Percentiles rank a stretch among this genome's conserved stretches.
phyloP scores from a whole-genome alignment of 805 yeast genomes.

The Kazachstania kunashirensis region DNA sequence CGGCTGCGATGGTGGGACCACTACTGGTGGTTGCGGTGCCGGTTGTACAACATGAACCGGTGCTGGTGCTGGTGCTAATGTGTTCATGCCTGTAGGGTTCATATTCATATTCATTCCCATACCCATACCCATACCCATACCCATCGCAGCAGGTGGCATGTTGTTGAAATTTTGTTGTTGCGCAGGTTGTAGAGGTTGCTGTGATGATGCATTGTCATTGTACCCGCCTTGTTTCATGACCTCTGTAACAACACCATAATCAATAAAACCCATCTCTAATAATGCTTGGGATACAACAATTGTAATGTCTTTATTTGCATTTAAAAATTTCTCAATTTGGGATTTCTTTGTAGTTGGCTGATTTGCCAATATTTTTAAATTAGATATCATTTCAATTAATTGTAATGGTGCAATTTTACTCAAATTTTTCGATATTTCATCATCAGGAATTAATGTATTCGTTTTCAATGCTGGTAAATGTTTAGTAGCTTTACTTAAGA shows the following conservation, averaged over 20 bases:
- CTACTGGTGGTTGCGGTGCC: conserved; percentile 2
- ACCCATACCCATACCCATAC: no score
- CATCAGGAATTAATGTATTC: conserved; percentile 35
- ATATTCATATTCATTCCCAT: conserved; percentile 2
- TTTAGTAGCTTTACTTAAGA: conserved; percentile 44
- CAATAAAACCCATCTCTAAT: conserved; percentile 67
- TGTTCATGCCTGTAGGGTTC: not conserved
- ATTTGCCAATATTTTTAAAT: conserved; percentile 46
- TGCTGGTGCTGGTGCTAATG: conserved; percentile 11
- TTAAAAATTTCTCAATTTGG: conserved; percentile 46
- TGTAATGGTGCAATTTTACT: conserved; percentile 62
- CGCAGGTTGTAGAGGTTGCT: conserved; percentile 10
- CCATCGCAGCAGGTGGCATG: not conserved
- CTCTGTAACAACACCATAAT: conserved; percentile 54
- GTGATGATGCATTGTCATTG: conserved; percentile 27
- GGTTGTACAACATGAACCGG: no score
- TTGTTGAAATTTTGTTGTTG: conserved; percentile 2
- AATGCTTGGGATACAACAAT: conserved; percentile 65
- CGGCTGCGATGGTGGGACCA: conserved; percentile 14
- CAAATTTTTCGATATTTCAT: conserved; percentile 54
- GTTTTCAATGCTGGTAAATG: conserved; percentile 42
- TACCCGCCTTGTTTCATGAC: conserved; percentile 19
- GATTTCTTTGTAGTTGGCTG: conserved; percentile 37
- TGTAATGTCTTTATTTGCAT: conserved; percentile 47
- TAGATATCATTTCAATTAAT: conserved; percentile 57